Conservation (phyloP, 257 asterid genomes). For the Primulina eburnea region DNA sequence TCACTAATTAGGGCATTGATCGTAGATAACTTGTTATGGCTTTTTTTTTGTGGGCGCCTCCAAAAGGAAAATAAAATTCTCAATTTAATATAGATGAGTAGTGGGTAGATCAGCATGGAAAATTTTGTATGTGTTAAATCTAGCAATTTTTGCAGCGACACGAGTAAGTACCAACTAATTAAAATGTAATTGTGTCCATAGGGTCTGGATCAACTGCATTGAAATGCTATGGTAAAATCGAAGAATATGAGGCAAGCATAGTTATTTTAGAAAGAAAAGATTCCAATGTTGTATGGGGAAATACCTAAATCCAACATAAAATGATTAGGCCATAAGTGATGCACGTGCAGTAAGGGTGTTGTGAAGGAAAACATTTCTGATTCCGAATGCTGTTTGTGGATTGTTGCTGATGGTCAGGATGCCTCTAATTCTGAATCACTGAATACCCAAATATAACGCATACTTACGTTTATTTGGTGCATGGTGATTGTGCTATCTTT, state of each 20-base stretch:
- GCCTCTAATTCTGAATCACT: not conserved
- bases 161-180: not conserved
- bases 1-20: not conserved
- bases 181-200: no score
- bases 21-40: not conserved
- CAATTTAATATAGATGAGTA: not conserved
- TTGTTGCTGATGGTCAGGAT: not conserved
- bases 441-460: not conserved
- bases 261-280: no score
- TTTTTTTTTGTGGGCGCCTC: not conserved
- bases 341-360: not conserved
- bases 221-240: no score
- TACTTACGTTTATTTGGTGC: not conserved
- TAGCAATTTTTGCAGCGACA: no score
- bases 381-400: constrained; percentile 3
- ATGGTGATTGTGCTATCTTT: constrained; percentile 1
- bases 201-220: no score
- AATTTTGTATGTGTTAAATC: no score
- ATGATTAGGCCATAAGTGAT: not conserved
- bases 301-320: not conserved
- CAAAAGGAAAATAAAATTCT: no score
- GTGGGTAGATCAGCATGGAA: not conserved
- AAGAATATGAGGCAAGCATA: no score
- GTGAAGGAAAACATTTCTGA: not conserved
- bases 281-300: not conserved